Evolutionary conservation across 192 early-diverging fungal species (phyloP), one percentile per base, ranked within the genome.

Genomic region (Glomus cerebriforme): DNA sequence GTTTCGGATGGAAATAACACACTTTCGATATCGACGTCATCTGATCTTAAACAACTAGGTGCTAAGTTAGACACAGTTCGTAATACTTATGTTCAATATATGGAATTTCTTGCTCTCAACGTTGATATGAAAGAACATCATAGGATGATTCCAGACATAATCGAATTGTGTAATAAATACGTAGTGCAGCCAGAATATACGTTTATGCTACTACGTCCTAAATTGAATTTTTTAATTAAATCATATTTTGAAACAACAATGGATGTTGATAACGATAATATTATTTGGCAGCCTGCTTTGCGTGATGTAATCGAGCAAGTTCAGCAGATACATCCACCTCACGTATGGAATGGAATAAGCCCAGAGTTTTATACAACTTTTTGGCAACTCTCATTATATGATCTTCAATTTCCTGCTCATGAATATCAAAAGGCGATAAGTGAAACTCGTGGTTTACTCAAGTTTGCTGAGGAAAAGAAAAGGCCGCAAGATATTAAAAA

Each of bases 331-430:
- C 45, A 85, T 7, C 85, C 86, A 32, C 47, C 75, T 0, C 43
- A 69, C 7, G 84, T 85, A 0, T 90, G 87, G 90, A 80, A 73
- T 17, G 82, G 74, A 10, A 73, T 88, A 65, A 86, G 80, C 7
- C 89, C 93, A 0, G 82, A 90, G 26, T 96, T 96, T 72, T 96
- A 91, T 79, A 83, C 87, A 9, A 90, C 89, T 0, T 96, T 95
- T 78, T 96, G 95, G 95, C 91, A 92, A 59, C 80, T 96, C 13
- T 81, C 83, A 6, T 78, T 96, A 6, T 92, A 92, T 79, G 95
- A 96, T 78, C 92, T 96, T 17, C 80, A 85, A 47, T 87, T 91
- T 22, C 93, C 93, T 26, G 82, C 82, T 45, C 77, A 81, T 9
- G 88, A 88, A 59, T 96, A 96, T 83, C 68, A 82, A 43, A 74